Base-by-base conservation (phyloP, 148 eudicot species). In the Suaeda aralocaspica region DNA sequence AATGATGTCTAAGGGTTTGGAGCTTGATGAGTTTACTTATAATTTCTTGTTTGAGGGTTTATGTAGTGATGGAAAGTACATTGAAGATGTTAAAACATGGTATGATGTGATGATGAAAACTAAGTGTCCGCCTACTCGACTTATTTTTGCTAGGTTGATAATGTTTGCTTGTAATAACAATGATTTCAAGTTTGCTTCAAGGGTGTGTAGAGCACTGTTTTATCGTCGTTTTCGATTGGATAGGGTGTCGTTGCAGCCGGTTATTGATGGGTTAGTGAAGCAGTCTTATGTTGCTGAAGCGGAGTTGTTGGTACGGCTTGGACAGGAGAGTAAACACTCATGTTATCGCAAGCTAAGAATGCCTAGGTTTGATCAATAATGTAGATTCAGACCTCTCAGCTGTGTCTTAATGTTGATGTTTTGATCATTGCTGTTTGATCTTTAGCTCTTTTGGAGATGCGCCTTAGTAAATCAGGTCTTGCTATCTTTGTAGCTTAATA, bases 21-120 rank as follows among this genome's bases (percentile, higher is more conserved):
- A 36, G 9, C 78, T 72, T 36, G 76, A 79, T 73, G 34, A 67
- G 5, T 63, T 66, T 29, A 75, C 67, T 60, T 82, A 56, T 61
- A 75, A 69, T 59, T 25, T 58, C n/a, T 69, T 82, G 70, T 69
- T 82, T 46, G 72, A 55, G 66, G 80, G 71, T 2, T 82, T 72
- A 13, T 73, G 82, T 36, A 67, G 65, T 14, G 72, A 66, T n/a
- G 73, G 59, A 29, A 68, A 73, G 34, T 51, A 52, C 34, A 5
- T 76, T 3, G 76, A 75, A 15, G 82, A 79, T 58, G 78, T 77
- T 4, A 76, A 78, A 66, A 72, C 2, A 59, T 78, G 79, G 80
- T 79, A 58, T 51, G 11, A 26, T 41, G 41, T 24, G 26, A 59
- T 82, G 78, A 51, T 24, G 60, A 67, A 49, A 21, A 48, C 36